Conservation (phyloP, 768 basidiomycete genomes). For the Trametes villosa region DNA sequence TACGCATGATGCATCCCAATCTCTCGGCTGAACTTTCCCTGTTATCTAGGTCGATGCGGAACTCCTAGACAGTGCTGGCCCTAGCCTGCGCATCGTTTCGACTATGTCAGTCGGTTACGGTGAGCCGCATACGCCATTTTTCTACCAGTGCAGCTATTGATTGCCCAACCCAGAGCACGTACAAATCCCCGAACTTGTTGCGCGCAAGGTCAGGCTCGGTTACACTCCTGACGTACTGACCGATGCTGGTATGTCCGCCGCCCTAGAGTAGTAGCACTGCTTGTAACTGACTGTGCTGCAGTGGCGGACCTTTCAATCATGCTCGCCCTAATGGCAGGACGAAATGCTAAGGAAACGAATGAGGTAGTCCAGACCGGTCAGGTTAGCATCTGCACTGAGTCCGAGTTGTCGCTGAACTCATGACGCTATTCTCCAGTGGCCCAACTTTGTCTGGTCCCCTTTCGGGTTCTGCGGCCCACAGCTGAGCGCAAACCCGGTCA, state of each 20-base stretch:
- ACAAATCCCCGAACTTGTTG: conserved; percentile 59
- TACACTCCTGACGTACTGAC: conserved; percentile 95
- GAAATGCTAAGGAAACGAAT: conserved; percentile 72
- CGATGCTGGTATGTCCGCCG: conserved; percentile 67
- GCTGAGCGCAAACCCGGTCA: conserved; percentile 55
- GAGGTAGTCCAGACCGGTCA: conserved; percentile 69
- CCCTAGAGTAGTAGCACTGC: background rate
- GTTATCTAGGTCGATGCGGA: conserved; percentile 68
- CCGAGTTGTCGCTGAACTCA: background rate
- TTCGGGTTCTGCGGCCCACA: conserved; percentile 87
- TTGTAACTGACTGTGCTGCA: conserved; percentile 33
- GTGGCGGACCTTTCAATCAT: conserved; percentile 91
- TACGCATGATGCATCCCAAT: conserved; percentile 10
- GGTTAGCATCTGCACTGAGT: conserved; percentile 44
- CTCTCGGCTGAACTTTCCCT: conserved; percentile 1
- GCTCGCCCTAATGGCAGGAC: conserved; percentile 91
- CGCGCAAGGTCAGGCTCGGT: conserved; percentile 73
- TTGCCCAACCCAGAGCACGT: conserved; percentile 75
- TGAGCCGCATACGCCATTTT: conserved; percentile 35
- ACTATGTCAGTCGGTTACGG: conserved; percentile 94
- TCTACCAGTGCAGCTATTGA: background rate
- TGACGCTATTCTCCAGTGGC: conserved; percentile 63
- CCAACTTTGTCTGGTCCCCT: conserved; percentile 75
- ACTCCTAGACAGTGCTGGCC: conserved; percentile 77
- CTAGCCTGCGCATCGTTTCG: conserved; percentile 78